phyloP scores from a whole-genome alignment of 345 rosid genomes.

The Diplotaxis tenuifolia region DNA sequence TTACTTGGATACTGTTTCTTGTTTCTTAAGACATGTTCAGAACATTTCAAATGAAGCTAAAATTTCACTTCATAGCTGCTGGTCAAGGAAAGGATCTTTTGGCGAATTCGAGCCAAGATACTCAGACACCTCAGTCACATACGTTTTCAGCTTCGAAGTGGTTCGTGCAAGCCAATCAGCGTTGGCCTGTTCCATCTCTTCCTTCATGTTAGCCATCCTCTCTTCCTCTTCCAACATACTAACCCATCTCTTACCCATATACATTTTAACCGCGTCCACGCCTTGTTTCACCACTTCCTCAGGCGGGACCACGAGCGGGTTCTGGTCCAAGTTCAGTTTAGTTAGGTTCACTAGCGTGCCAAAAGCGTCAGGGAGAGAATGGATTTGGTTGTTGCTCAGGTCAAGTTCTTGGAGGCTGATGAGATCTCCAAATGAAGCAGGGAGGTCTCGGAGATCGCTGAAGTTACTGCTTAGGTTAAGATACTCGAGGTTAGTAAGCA shows the following conservation, averaged over 20 bases:
- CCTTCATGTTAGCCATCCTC: constrained; percentile 42
- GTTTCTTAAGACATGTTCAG: background rate
- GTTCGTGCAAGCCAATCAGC: constrained; percentile 83
- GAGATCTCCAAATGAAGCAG: constrained; percentile 73
- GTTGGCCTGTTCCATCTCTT: constrained; percentile 49
- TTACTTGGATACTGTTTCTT: background rate
- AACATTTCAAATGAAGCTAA: background rate
- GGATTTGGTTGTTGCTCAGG: constrained; percentile 67
- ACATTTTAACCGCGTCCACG: constrained; percentile 64
- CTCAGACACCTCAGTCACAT: constrained; percentile 50
- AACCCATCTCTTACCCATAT: constrained; percentile 78
- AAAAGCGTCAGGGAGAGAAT: constrained; percentile 74
- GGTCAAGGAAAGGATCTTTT: constrained; percentile 65
- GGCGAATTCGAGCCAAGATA: constrained; percentile 47
- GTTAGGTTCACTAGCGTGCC: constrained; percentile 71
- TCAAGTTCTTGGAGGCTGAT: constrained; percentile 45
- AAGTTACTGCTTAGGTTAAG: constrained; percentile 77
- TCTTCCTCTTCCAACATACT: constrained; percentile 71
- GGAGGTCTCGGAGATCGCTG: constrained; percentile 72
- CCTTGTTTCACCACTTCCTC: constrained; percentile 61
- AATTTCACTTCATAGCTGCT: constrained; percentile 54
- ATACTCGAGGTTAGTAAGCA: constrained; percentile 63
- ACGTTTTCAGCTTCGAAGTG: constrained; percentile 66
- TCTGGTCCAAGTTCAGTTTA: constrained; percentile 67
- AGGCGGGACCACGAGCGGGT: constrained; percentile 75